Base-by-base conservation (phyloP, 176 grass and related monocot species). In the Carex parvula region DNA sequence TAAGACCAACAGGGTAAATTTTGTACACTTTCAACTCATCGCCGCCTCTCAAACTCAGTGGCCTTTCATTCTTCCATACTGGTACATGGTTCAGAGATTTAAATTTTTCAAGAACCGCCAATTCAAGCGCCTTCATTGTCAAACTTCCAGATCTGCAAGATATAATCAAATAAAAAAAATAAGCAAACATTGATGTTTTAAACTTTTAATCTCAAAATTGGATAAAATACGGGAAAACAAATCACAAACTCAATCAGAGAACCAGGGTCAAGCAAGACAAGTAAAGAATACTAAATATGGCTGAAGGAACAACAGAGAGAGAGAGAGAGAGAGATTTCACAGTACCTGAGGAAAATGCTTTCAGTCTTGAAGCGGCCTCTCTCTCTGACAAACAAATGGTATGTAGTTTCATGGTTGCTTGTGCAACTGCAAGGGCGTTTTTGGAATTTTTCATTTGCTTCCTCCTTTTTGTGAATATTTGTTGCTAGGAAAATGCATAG, bases 401-500 rank as follows among this genome's bases (percentile, higher is more conserved):
- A 95, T 77, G 94, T 86, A 55, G 88, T 95, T 81, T 70, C 89
- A 33, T 66, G 76, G 52, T 87, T 89, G 84, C 88, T 93, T 24
- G 79, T 67, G 80, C 96, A 98, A 79, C 87, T 88, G 89, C 96
- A 98, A 48, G 89, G 88, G 9, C 96, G 96, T 78, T 93, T 91
- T 64, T 80, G 44, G 82, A 98, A 98, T 57, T 88, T 91, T 69
- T 85, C 69, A 70, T 48, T 89, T 68, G 0, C 84, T 84, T 98
- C 96, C 81, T 95, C 96, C 37, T 88, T 90, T 75, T 92, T 88
- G 61, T 88, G 91, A 81, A 98, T 98, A 79, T 92, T 95, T 2
- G 93, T 95, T 64, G 96, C 96, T 60, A 98, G 54, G 94, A 95
- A 91, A 85, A 98, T 88, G 60, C 96, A 98, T 59, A 98, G 93